These are phyloP conservation scores for Iris macrosiphon DNA, from an alignment of 106 monocot species.

Conservation along the genomic window DNA sequence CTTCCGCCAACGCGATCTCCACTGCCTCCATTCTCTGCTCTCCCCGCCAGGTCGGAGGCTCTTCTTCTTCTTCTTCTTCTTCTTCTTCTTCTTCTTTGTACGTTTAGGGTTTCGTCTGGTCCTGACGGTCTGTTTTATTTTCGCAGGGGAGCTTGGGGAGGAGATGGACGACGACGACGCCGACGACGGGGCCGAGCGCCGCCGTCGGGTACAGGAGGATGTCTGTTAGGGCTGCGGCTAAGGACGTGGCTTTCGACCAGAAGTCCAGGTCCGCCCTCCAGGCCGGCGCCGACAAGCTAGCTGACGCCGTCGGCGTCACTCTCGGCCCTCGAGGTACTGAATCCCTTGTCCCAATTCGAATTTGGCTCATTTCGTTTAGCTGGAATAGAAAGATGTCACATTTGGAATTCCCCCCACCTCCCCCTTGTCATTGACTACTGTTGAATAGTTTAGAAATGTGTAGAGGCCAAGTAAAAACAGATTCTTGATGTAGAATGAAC, in stretches of 20 bases:
- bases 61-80: constrained; percentile 10
- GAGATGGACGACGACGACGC: constrained; percentile 7
- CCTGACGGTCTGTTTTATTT: background rate
- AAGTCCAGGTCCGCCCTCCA: constrained; percentile 61
- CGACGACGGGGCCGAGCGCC: constrained; percentile 14
- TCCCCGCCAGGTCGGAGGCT: constrained; percentile 50
- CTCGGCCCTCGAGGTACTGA: constrained; percentile 85
- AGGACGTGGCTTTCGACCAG: constrained; percentile 92
- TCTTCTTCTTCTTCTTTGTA: background rate
- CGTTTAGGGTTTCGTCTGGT: background rate
- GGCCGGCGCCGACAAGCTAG: constrained; percentile 91
- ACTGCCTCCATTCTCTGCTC: constrained; percentile 59
- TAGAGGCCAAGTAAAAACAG: no score
- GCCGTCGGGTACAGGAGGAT: constrained; percentile 13
- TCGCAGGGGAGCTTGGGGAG: constrained; percentile 21
- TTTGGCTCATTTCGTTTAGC: no score
- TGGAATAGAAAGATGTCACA: no score
- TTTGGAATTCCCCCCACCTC: no score
- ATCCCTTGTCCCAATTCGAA: no score
- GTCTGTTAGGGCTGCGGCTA: constrained; percentile 56
- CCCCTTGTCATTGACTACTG: no score
- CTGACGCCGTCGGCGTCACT: constrained; percentile 90
- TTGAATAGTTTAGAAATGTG: no score
- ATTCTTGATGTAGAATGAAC: no score
- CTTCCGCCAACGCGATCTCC: constrained; percentile 68